phyloP scores from a whole-genome alignment of 2,329 filamentous ascomycete species.

The Fonsecaea multimorphosa region DNA sequence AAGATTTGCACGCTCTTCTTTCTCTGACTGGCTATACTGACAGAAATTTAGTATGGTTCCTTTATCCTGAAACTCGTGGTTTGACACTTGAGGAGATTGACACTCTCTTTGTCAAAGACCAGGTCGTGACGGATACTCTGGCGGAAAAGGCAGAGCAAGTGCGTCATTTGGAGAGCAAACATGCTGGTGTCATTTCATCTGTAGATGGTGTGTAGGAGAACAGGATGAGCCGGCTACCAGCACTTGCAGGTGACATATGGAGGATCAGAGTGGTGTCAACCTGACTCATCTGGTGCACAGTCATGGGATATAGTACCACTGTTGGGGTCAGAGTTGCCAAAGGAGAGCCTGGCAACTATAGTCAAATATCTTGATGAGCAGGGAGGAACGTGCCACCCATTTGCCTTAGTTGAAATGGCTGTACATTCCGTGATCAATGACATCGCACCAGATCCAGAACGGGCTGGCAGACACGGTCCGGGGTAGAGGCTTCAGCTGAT shows the following conservation, averaged over 20 bases:
- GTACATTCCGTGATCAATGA: not conserved
- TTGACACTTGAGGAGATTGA: conserved; percentile 43
- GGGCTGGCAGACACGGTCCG: not conserved
- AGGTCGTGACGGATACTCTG: conserved; percentile 8
- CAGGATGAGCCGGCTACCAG: not conserved
- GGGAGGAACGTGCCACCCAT: not conserved
- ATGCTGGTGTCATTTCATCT: conserved; percentile 2
- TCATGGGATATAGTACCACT: not conserved
- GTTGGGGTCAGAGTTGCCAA: not conserved
- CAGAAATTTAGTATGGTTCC: conserved; percentile 60
- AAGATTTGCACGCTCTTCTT: conserved; percentile 48
- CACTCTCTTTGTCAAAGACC: conserved; percentile 31
- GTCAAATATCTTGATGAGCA: not conserved
- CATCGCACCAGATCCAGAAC: not conserved
- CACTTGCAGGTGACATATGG: not conserved
- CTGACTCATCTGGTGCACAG: not conserved
- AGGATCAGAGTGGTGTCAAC: not conserved
- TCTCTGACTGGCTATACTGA: not conserved
- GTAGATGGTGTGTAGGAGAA: not conserved
- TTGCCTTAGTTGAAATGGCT: not conserved
- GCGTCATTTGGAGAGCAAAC: conserved; percentile 21
- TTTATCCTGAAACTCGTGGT: conserved; percentile 74
- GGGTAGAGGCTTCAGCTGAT: not conserved
- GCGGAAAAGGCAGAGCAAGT: conserved; percentile 23
- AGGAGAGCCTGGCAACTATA: not conserved